Base-by-base conservation (phyloP, 1,284 basidiomycete species). In the Fomitopsis pinicola region DNA sequence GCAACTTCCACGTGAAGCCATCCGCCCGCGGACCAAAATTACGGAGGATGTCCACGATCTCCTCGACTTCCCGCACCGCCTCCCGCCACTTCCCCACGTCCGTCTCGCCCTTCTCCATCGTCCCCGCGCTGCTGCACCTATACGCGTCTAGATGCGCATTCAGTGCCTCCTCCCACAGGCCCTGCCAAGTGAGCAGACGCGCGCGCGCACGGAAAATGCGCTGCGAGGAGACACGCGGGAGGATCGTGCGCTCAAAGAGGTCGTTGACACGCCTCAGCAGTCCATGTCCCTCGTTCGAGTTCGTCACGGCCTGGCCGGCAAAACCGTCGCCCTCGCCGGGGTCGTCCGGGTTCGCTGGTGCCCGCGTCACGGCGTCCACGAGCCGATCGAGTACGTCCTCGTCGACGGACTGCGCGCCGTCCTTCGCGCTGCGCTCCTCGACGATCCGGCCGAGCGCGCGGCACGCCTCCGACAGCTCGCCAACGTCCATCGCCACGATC, bases 401-500 rank as follows among this genome's bases (percentile, higher is more conserved):
- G 74, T 98, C 96, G 22, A 98, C 80, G 42, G 79, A 81, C 1
- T 80, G 75, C 2, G 79, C 81, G 26, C 89, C 87, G 40, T 81
- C 77, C 68, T 86, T 86, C 58, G 79, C 80, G n/a, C 82, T 83
- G 8, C 90, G 87, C 70, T 92, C 88, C 71, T 97, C 93, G 38
- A 97, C 85, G 35, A 98, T 82, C 5, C 95, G 88, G 0, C 83
- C 82, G 54, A 95, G 81, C 0, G 96, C 96, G 28, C 93, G 88
- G 58, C 86, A 88, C 0, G 95, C 91, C 72, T 99, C 97, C 8
- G 86, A 79, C 50, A 98, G 82, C 74, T 98, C 92, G 7, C 96
- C 97, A 15, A 98, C 91, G 69, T 98, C 95, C 74, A 98, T 82
- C 7, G 93, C 85, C 42, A 99, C 90, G 67, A 98, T 81, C 91